Evolutionary conservation across 768 basidiomycete genomes (phyloP).

Genomic region (Hygrocybe punicea): DNA sequence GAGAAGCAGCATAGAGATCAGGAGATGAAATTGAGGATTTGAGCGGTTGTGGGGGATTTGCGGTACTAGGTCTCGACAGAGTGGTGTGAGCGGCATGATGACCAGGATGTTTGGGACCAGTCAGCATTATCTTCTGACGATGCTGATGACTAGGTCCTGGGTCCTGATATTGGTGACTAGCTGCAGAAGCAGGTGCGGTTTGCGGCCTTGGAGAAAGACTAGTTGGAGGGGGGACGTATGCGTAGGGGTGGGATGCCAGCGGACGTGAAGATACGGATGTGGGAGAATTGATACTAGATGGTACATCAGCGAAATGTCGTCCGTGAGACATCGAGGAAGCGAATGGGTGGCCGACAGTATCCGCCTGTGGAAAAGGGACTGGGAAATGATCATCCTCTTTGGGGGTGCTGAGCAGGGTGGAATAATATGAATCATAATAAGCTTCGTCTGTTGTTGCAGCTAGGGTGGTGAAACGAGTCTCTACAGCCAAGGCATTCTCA

Average conservation of each 20-base stretch:
- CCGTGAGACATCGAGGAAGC: background rate
- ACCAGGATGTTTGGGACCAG: slow-evolving; percentile 1
- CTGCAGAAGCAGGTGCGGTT: background rate
- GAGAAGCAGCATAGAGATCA: slow-evolving; percentile 6
- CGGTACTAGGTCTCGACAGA: background rate
- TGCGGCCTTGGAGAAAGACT: background rate
- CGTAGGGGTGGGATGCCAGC: background rate
- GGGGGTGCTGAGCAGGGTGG: slow-evolving; percentile 30
- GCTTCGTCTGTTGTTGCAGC: slow-evolving; percentile 31
- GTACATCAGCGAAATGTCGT: background rate
- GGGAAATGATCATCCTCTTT: background rate
- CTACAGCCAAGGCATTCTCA: background rate
- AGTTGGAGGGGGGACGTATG: background rate
- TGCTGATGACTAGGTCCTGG: background rate
- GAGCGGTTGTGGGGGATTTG: slow-evolving; percentile 6
- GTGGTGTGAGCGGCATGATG: background rate
- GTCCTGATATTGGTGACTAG: background rate
- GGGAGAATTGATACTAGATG: background rate
- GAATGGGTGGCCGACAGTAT: background rate
- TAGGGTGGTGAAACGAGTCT: background rate
- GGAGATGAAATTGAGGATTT: slow-evolving; percentile 7
- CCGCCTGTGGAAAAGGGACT: background rate
- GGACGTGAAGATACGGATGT: background rate
- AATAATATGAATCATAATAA: slow-evolving; percentile 52
- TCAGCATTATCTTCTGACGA: background rate